Evolutionary conservation across 2,329 filamentous ascomycete genomes (phyloP).

Genomic region (Penicillium thymicola): DNA sequence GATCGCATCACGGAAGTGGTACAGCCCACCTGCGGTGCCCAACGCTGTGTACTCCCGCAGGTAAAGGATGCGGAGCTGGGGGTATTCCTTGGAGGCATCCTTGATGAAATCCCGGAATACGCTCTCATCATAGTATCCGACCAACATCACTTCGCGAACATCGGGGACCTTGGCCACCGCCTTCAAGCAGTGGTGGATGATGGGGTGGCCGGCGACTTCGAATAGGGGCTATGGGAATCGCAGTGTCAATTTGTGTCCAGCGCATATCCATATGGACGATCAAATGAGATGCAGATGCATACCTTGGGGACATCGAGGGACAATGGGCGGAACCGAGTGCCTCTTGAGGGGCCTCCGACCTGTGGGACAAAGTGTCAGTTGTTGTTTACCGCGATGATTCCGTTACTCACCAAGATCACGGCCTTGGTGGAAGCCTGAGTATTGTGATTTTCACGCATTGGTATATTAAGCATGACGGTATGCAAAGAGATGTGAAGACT

Average conservation of each 20-base stretch:
- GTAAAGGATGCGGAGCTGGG: conserved; percentile 87
- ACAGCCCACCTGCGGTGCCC: conserved; percentile 91
- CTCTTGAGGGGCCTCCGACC: conserved; percentile 93
- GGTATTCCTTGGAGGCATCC: conserved; percentile 78
- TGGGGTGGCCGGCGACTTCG: conserved; percentile 95
- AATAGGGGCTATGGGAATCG: conserved; percentile 71
- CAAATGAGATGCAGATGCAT: conserved; percentile 20
- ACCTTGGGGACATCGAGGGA: conserved; percentile 96
- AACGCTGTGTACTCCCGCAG: conserved; percentile 95
- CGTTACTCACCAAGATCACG: conserved; percentile 73
- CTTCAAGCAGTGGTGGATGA: conserved; percentile 95
- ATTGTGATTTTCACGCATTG: conserved; percentile 39
- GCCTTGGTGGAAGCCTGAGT: conserved; percentile 74
- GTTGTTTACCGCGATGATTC: conserved; percentile 5
- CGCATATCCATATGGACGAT: neutral
- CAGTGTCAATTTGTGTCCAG: neutral
- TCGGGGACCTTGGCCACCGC: conserved; percentile 86
- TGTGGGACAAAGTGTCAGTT: conserved; percentile 44
- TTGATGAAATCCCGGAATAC: conserved; percentile 99
- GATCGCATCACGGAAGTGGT: conserved; percentile 98
- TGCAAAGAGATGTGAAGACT: neutral
- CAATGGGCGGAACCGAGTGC: conserved; percentile 90
- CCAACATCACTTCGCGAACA: conserved; percentile 94
- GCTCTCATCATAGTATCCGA: conserved; percentile 97
- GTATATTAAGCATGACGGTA: conserved; percentile 45